Conservation (phyloP, 2,329 filamentous ascomycete genomes). For the Fusarium coicis region DNA sequence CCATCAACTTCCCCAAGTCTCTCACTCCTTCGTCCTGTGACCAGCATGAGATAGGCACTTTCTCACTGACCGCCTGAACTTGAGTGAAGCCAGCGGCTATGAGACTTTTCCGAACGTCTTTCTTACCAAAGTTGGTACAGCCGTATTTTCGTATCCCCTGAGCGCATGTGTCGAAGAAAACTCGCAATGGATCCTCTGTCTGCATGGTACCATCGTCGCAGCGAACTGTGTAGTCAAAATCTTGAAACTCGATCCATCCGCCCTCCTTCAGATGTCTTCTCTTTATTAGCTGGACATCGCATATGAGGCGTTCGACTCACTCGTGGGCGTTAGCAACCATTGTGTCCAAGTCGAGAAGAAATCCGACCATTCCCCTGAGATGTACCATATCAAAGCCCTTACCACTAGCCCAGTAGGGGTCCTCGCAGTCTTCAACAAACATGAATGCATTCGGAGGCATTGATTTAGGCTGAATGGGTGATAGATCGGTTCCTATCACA, state of each 20-base stretch:
- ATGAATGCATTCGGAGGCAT: conserved; percentile 71
- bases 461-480: conserved; percentile 58
- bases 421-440: conserved; percentile 69
- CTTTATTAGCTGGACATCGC: conserved; percentile 7
- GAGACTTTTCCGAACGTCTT: conserved; percentile 51
- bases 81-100: conserved; percentile 57
- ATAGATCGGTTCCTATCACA: conserved; percentile 56
- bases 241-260: conserved; percentile 64
- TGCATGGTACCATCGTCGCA: conserved; percentile 59
- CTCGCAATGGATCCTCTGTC: conserved; percentile 51
- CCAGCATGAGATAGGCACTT: conserved; percentile 60
- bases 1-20: conserved; percentile 57
- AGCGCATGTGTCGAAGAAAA: conserved; percentile 48
- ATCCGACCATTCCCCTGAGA: conserved; percentile 60
- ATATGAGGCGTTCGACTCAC: conserved; percentile 36
- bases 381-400: conserved; percentile 66
- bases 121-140: conserved; percentile 51
- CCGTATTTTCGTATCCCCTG: conserved; percentile 51
- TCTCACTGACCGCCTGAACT: conserved; percentile 54
- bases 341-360: conserved; percentile 62
- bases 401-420: conserved; percentile 66
- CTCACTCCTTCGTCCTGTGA: conserved; percentile 53
- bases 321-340: conserved; percentile 55
- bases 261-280: conserved; percentile 56
- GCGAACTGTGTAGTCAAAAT: conserved; percentile 54